phyloP scores from a whole-genome alignment of 768 basidiomycete genomes.

The Leccinum ochraceum region DNA sequence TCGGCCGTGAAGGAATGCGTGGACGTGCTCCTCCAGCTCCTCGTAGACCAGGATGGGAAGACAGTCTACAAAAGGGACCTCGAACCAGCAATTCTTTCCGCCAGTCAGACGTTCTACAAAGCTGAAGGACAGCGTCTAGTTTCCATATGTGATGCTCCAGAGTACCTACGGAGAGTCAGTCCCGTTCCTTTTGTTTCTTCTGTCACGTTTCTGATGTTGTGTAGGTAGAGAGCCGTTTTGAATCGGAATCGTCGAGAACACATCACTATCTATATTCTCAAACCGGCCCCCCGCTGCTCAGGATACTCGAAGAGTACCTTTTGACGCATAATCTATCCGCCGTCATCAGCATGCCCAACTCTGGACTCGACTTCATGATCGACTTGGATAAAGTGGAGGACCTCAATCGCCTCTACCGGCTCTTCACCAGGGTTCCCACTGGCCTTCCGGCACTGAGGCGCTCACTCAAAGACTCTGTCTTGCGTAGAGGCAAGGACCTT shows the following conservation, averaged over 20 bases:
- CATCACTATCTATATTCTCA: constrained; percentile 83
- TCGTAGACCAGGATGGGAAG: constrained; percentile 45
- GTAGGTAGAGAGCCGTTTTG: constrained; percentile 79
- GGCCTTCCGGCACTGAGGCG: constrained; percentile 67
- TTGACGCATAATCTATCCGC: constrained; percentile 74
- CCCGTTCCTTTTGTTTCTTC: background rate
- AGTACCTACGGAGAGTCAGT: constrained; percentile 78
- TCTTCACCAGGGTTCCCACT: constrained; percentile 65
- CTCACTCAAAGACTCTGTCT: constrained; percentile 70
- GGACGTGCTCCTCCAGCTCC: constrained; percentile 76
- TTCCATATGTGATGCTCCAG: constrained; percentile 74
- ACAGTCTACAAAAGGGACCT: constrained; percentile 83
- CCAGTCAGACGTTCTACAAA: constrained; percentile 79
- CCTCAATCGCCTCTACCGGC: constrained; percentile 73
- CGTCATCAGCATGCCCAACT: constrained; percentile 76
- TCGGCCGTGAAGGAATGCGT: constrained; percentile 88
- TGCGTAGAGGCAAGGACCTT: constrained; percentile 73
- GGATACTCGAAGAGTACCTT: constrained; percentile 76
- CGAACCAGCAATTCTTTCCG: constrained; percentile 76
- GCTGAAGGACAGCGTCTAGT: constrained; percentile 71
- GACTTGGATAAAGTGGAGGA: constrained; percentile 77
- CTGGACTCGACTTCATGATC: constrained; percentile 87
- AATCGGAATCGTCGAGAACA: constrained; percentile 80
- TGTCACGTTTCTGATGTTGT: constrained; percentile 15
- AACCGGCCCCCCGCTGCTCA: constrained; percentile 66